Evolutionary conservation across 1,139 yeast species (phyloP), one percentile per base, ranked within the genome.

Genomic region (Ogataea hybrid): DNA sequence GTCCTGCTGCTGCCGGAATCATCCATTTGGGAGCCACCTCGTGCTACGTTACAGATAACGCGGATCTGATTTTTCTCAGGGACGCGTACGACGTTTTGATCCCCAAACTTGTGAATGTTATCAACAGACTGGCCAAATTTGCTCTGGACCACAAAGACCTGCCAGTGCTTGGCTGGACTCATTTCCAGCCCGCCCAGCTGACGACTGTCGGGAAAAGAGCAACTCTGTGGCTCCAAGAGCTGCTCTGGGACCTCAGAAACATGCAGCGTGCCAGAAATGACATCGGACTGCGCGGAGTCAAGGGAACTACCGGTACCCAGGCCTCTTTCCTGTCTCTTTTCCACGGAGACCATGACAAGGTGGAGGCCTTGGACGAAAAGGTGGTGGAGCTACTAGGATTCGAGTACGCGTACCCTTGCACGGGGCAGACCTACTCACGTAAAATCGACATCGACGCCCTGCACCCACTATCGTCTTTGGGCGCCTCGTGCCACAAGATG

Each of bases 291-390:
- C 83, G 99, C 69, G 99, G 99, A 63, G 98, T 90, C 56, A 92
- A 92, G 73, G 99, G 99, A 62, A 92, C 99, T 46, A 92, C 99
- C 37, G 99, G 99, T 67, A 92, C 99, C 37, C 99, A 92, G 70
- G 98, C 87, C 42, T 90, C 97, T 2, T 92, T 92, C 77, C 74
- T 92, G 62, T 78, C 97, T 14, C 76, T 92, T 59, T 92, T 90
- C 79, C 94, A 92, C 58, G 97, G 98, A 54, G 83, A 92, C 66
- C 97, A 92, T 67, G 96, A 86, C 63, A 89, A 88, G 71, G 97
- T 92, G 52, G 97, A 92, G 69, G 80, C 74, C 45, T 75, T 92
- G 59, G 99, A 92, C 66, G 81, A 84, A 63, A 82, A 89, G 57
- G 97, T 94, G 43, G 95, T 90, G 47, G 90, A 92, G 67, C 77